These are phyloP conservation scores for Helenozyma baotianmanensis DNA, from an alignment of 805 yeast genomes.

Conservation along the genomic window DNA sequence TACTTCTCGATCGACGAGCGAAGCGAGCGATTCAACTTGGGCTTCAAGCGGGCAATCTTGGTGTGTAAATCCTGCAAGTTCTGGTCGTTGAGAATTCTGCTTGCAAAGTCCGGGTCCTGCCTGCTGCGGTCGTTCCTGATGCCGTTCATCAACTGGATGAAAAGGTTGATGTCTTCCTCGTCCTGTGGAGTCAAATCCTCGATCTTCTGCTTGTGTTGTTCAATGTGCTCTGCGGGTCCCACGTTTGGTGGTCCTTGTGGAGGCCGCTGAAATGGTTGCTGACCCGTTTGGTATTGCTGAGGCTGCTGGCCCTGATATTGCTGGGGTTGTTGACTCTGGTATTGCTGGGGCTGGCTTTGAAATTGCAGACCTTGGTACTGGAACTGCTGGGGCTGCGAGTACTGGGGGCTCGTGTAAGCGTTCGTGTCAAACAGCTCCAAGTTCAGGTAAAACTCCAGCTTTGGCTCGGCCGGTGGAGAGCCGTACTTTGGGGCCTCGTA, in stretches of 20 bases:
- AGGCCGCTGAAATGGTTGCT: conserved; percentile 6
- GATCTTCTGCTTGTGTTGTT: conserved; percentile 5
- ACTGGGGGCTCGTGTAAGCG: conserved; percentile 8
- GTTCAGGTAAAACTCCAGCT: conserved; percentile 20
- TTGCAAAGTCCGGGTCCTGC: no score
- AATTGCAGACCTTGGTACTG: conserved; percentile 3
- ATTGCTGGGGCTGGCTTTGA: conserved; percentile 3
- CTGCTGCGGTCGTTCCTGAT: conserved; percentile 43
- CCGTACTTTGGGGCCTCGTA: no score
- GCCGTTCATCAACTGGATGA: conserved; percentile 61
- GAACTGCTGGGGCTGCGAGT: not conserved
- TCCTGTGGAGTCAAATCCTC: conserved; percentile 54
- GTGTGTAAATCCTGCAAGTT: conserved; percentile 55
- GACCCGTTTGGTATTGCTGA: conserved; percentile 5
- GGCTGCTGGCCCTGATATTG: conserved; percentile 4
- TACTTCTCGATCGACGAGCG: conserved; percentile 56
- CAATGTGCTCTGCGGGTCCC: not conserved
- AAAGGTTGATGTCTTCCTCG: conserved; percentile 64
- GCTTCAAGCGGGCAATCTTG: conserved; percentile 57
- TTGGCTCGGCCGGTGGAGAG: conserved; percentile 17
- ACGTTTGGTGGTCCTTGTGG: conserved; percentile 7
- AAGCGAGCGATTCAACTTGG: conserved; percentile 61
- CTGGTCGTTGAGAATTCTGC: conserved; percentile 39
- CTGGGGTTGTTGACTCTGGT: conserved; percentile 1
- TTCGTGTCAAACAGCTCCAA: conserved; percentile 11